phyloP scores from a whole-genome alignment of 352 stramenopile species.

The Phytophthora cajani region DNA sequence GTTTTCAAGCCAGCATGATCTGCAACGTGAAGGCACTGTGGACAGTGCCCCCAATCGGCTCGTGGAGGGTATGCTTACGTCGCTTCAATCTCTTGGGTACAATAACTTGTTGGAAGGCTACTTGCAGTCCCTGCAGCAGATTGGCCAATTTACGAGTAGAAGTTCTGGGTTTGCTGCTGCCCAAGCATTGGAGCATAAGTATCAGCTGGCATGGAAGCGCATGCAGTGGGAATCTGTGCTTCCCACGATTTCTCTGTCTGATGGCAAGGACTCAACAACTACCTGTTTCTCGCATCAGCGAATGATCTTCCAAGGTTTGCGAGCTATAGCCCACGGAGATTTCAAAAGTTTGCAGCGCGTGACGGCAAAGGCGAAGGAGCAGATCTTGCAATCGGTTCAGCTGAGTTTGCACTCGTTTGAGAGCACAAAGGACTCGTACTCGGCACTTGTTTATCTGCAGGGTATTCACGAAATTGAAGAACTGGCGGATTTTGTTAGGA shows the following conservation, averaged over 20 bases:
- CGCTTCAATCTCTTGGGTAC: slow-evolving; percentile 74
- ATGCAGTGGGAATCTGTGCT: slow-evolving; percentile 74
- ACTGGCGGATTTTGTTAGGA: slow-evolving; percentile 29
- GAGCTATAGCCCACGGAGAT: slow-evolving; percentile 65
- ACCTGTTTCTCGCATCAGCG: slow-evolving; percentile 57
- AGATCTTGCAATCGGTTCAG: slow-evolving; percentile 60
- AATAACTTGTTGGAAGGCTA: slow-evolving; percentile 75
- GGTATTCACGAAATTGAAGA: slow-evolving; percentile 73
- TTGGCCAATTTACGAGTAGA: background rate
- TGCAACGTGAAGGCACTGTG: background rate
- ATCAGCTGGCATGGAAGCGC: slow-evolving; percentile 81
- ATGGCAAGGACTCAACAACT: background rate
- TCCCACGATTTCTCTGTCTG: slow-evolving; percentile 27
- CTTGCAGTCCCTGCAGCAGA: slow-evolving; percentile 43
- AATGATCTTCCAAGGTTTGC: slow-evolving; percentile 60
- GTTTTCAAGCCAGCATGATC: slow-evolving; percentile 36
- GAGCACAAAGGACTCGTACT: slow-evolving; percentile 66
- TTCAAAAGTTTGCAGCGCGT: slow-evolving; percentile 44
- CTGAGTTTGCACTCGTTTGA: slow-evolving; percentile 76
- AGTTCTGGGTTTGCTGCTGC: slow-evolving; percentile 1
- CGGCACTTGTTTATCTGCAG: slow-evolving; percentile 61
- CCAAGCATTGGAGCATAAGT: slow-evolving; percentile 63
- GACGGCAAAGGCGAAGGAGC: slow-evolving; percentile 47
- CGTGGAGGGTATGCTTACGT: slow-evolving; percentile 65
- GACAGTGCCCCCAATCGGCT: slow-evolving; percentile 17